Base-by-base conservation (phyloP, 2,329 filamentous ascomycete species). In the Lachnellula subtilissima region DNA sequence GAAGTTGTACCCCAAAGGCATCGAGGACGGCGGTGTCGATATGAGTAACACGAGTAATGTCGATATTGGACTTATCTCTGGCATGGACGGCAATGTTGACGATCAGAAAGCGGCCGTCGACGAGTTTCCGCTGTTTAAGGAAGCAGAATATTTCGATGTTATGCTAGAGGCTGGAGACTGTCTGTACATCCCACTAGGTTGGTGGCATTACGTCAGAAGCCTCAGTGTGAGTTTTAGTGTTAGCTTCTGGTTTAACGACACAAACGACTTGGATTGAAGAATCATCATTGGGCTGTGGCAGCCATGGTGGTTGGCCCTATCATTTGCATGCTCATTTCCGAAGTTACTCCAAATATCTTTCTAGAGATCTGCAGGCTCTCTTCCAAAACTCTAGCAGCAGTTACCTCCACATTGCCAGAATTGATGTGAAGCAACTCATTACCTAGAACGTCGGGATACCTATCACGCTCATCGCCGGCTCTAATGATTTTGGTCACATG, bases 131-230 rank as follows among this genome's bases (percentile, higher is more conserved):
- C 19, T 54, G 1, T 66, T 63, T 39, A 46, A 45, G 5, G 58
- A 59, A 2, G 65, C 62, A 15, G 51, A 58, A 9, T 67, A 76
- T 68, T 73, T 88, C 36, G 94, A 99, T 67, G 86, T 86, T 54
- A 80, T 97, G 1, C 74, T 99, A 5, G 83, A 80, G 32, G 87
- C 88, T 0, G 94, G 93, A 0, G 91, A 99, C 52, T 88, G 85
- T 61, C 70, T 99, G 52, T 94, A 96, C 69, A 89, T 99, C 52
- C 94, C 94, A 0, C 80, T 90, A 5, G 94, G 93, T 0, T 99
- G 94, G 93, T 99, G 94, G 94, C 94, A 99, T 76, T 97, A 97
- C 72, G 89, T 97, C 3, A 80, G 89, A 57, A 91, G 91, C 50
- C 70, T 97, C 66, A 91, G 84, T 55, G 83, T 89, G 19, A 96